phyloP scores from a whole-genome alignment of 78 protist species.

The Dictyostelium purpureum region DNA sequence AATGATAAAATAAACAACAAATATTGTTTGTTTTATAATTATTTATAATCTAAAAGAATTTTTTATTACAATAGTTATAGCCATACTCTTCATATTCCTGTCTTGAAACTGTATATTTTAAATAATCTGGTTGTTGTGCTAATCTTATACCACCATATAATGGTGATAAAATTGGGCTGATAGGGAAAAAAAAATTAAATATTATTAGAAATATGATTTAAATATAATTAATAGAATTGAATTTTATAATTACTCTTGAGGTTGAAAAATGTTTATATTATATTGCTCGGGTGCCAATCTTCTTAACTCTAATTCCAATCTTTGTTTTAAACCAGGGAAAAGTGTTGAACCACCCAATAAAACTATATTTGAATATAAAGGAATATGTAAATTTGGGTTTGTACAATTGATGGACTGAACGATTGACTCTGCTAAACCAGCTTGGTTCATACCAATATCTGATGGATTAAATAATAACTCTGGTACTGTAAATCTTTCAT shows the following conservation, averaged over 20 bases:
- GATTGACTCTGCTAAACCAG: conserved; percentile 87
- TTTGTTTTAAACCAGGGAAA: conserved; percentile 39
- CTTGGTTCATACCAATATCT: conserved; percentile 83
- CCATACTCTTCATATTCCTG: conserved; percentile 77
- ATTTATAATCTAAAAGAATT: conserved; percentile 19
- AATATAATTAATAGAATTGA: not conserved
- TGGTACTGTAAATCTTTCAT: conserved; percentile 86
- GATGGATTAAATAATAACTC: conserved; percentile 86
- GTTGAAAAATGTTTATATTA: conserved; percentile 9
- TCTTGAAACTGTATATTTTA: conserved; percentile 30
- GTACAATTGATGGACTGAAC: conserved; percentile 80
- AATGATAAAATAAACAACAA: too few species aligned
- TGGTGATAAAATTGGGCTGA: conserved; percentile 33
- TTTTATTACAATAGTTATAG: conserved; percentile 13
- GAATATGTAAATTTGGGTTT: conserved; percentile 52
- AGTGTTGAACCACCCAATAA: conserved; percentile 63
- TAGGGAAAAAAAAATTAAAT: not conserved
- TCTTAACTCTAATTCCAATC: conserved; percentile 61
- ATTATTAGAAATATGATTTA: not conserved
- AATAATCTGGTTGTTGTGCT: conserved; percentile 50
- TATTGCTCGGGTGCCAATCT: conserved; percentile 22
- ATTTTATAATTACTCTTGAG: conserved; percentile 46
- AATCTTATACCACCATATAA: conserved; percentile 65
- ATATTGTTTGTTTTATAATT: too few species aligned
- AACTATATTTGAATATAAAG: conserved; percentile 70